These are phyloP conservation scores for Acanthamoeba healyi DNA, from an alignment of 208 protist species.

Conservation along the genomic window DNA sequence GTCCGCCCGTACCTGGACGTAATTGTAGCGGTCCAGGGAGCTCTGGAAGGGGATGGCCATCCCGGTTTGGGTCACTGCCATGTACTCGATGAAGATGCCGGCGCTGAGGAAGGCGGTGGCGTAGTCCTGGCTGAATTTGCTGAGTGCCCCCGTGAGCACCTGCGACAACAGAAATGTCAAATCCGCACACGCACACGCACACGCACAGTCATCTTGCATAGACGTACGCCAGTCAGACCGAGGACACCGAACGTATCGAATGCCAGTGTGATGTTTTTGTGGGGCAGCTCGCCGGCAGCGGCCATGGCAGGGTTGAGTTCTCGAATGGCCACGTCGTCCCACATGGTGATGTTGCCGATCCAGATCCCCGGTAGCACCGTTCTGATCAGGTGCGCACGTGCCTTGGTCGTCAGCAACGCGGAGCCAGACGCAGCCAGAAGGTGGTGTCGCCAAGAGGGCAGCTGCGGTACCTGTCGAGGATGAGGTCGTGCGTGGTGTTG, in stretches of 20 bases:
- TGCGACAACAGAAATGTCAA: background rate
- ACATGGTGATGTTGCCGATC: slow-evolving; percentile 33
- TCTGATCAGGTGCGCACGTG: background rate
- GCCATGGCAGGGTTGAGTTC: background rate
- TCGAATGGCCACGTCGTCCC: background rate
- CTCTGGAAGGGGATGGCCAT: slow-evolving; percentile 7
- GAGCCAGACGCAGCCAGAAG: no score
- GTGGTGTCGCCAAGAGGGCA: no score
- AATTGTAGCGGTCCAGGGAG: background rate
- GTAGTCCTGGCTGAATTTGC: background rate
- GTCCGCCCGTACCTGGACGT: background rate
- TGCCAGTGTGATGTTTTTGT: slow-evolving; percentile 30
- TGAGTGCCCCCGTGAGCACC: background rate
- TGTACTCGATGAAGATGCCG: background rate
- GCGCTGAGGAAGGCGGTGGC: background rate
- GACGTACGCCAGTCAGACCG: background rate
- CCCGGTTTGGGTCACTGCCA: background rate
- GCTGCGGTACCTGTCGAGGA: background rate
- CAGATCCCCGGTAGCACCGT: background rate
- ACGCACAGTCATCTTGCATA: no score
- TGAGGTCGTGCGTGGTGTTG: background rate
- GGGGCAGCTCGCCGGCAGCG: background rate
- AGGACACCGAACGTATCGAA: background rate
- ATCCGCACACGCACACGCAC: no score
- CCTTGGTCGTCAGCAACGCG: no score